Conservation (phyloP, 208 protist genomes). For the Trypanosoma congolense region DNA sequence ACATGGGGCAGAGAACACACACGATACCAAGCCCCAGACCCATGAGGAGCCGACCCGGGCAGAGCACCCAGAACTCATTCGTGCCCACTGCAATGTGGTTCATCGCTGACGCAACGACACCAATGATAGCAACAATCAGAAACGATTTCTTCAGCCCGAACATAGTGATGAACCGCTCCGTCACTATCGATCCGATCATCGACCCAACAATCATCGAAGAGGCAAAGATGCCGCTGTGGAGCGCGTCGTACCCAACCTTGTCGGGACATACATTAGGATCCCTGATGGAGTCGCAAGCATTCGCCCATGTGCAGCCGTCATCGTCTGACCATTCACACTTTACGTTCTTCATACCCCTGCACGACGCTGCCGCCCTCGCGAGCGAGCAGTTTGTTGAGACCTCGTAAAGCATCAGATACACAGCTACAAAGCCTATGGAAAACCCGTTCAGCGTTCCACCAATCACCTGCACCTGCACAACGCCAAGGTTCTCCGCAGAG, state of each 20-base stretch:
- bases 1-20: conserved; percentile 2
- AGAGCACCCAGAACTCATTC: conserved; percentile 64
- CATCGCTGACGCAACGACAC: conserved; percentile 2
- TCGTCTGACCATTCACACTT: conserved; percentile 37
- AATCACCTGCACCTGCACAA: conserved; percentile 32
- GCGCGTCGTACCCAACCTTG: neutral
- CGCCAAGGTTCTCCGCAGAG: conserved; percentile 26
- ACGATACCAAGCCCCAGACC: conserved; percentile 26
- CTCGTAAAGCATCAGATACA: conserved; percentile 27
- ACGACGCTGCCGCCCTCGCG: conserved; percentile 25
- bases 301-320: neutral
- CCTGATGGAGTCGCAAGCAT: conserved; percentile 29
- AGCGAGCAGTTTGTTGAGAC: conserved; percentile 43
- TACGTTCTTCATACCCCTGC: conserved; percentile 24
- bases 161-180: conserved; percentile 1
- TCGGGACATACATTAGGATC: neutral
- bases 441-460: conserved; percentile 55
- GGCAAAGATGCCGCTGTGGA: conserved; percentile 4
- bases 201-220: conserved; percentile 4
- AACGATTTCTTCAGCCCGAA: conserved; percentile 7
- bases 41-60: conserved; percentile 56
- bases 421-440: conserved; percentile 44
- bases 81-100: conserved; percentile 37
- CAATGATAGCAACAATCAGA: neutral
- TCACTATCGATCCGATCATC: conserved; percentile 1